These are phyloP conservation scores for Colletotrichum incanum DNA, from an alignment of 2,329 filamentous ascomycete genomes.

Conservation along the genomic window DNA sequence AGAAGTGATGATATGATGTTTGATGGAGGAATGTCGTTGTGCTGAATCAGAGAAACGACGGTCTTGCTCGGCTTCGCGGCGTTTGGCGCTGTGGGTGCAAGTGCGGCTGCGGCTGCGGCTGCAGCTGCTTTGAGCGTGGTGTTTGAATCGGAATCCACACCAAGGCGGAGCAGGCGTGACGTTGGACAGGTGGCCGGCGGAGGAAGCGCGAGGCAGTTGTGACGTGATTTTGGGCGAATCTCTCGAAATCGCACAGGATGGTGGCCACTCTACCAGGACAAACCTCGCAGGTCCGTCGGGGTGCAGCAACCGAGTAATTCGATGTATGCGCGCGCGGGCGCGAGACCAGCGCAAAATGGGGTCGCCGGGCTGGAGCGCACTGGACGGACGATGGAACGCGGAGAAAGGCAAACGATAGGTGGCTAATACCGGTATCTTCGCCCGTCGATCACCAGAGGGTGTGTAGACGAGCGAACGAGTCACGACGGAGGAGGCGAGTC, in stretches of 20 bases:
- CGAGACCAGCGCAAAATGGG: neutral
- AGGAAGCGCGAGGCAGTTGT: slow-evolving; percentile 19
- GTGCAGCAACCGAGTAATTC: slow-evolving; percentile 38
- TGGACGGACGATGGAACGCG: slow-evolving; percentile 18
- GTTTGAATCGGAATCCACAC: slow-evolving; percentile 26
- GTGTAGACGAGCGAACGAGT: slow-evolving; percentile 23
- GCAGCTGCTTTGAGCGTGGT: neutral
- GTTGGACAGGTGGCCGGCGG: slow-evolving; percentile 15
- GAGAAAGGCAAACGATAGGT: slow-evolving; percentile 7
- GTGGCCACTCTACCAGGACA: slow-evolving; percentile 29
- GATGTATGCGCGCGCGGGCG: neutral
- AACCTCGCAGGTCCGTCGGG: slow-evolving; percentile 34
- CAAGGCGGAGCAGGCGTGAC: neutral
- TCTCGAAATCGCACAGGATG: slow-evolving; percentile 34
- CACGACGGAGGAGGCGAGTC: slow-evolving; percentile 18
- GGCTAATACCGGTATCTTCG: slow-evolving; percentile 11
- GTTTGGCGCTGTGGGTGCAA: slow-evolving; percentile 10
- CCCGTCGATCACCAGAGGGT: neutral
- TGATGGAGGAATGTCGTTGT: neutral
- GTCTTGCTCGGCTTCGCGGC: slow-evolving; percentile 17
- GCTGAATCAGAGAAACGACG: neutral
- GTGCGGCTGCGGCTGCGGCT: neutral
- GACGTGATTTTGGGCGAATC: slow-evolving; percentile 40
- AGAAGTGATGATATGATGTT: neutral
- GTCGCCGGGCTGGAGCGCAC: slow-evolving; percentile 19